phyloP scores from a whole-genome alignment of 805 yeast species.

The Brettanomyces nanus region DNA sequence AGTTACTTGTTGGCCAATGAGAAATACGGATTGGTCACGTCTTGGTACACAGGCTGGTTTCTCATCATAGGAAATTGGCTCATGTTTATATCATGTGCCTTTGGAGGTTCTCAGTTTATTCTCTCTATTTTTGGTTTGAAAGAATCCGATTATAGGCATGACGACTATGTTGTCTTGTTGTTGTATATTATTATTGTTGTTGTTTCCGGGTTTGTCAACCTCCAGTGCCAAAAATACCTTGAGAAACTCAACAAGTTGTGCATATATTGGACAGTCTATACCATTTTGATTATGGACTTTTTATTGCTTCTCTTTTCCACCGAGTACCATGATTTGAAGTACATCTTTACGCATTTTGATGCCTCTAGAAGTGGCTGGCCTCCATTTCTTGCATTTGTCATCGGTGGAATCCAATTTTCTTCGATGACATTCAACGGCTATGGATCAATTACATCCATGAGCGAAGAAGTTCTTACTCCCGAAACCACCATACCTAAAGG shows the following conservation, averaged over 20 bases:
- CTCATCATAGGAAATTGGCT: constrained; percentile 70
- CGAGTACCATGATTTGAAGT: constrained; percentile 49
- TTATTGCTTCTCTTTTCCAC: constrained; percentile 50
- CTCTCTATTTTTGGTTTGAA: constrained; percentile 58
- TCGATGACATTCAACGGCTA: constrained; percentile 77
- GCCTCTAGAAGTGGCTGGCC: constrained; percentile 74
- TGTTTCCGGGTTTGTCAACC: constrained; percentile 55
- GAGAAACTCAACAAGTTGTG: constrained; percentile 60
- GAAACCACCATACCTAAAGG: constrained; percentile 72
- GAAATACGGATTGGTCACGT: constrained; percentile 44
- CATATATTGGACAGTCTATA: constrained; percentile 68
- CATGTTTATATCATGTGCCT: constrained; percentile 64
- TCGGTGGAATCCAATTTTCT: constrained; percentile 77
- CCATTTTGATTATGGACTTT: constrained; percentile 60
- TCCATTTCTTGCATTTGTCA: constrained; percentile 56
- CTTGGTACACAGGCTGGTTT: constrained; percentile 79
- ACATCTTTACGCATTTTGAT: constrained; percentile 60
- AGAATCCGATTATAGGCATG: constrained; percentile 49
- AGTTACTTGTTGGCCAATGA: constrained; percentile 62
- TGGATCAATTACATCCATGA: constrained; percentile 72
- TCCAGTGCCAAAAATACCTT: constrained; percentile 48
- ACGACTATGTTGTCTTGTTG: constrained; percentile 45
- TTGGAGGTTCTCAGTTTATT: constrained; percentile 69
- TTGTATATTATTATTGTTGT: constrained; percentile 50
- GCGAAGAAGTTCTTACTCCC: constrained; percentile 74